Percentiles rank a stretch among this genome's conserved stretches.
Evolutionary conservation across 148 eudicot genomes (phyloP).

Genomic region (Camellia japonica): DNA sequence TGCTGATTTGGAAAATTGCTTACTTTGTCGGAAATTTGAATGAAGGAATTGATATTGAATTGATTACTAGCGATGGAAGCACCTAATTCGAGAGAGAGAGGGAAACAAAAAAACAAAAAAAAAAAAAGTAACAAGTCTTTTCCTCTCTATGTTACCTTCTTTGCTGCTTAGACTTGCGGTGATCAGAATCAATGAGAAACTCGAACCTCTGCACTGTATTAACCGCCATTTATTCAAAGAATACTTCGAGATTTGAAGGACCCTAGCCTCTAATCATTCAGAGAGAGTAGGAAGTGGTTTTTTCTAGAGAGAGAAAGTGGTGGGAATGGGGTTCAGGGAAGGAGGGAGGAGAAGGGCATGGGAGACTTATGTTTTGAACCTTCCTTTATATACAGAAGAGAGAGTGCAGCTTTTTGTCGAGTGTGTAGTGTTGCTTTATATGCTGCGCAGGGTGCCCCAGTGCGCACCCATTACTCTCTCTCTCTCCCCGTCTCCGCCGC

Average conservation of each 20-base stretch:
- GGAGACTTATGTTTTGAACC: neutral
- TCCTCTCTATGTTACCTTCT: conserved; percentile 13
- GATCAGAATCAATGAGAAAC: neutral
- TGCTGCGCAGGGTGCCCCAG: no score
- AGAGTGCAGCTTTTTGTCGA: neutral
- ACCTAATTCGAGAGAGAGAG: conserved; percentile 1
- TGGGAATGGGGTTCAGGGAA: no score
- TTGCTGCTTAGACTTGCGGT: conserved; percentile 12
- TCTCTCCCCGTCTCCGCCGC: no score
- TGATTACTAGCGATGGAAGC: conserved; percentile 3
- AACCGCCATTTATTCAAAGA: conserved; percentile 13
- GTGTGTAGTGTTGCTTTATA: no score
- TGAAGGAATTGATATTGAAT: neutral
- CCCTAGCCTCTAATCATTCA: neutral
- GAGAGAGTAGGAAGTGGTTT: neutral
- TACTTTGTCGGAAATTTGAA: no score
- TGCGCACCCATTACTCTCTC: no score
- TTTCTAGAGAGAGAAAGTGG: no score
- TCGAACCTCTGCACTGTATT: conserved; percentile 12
- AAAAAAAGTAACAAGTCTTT: neutral
- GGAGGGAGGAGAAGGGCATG: neutral
- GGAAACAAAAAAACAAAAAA: no score
- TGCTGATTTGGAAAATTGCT: neutral
- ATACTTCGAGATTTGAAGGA: neutral
- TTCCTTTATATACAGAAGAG: neutral